phyloP scores from a whole-genome alignment of 2,329 filamentous ascomycete species.

The Graphilbum fragrans region DNA sequence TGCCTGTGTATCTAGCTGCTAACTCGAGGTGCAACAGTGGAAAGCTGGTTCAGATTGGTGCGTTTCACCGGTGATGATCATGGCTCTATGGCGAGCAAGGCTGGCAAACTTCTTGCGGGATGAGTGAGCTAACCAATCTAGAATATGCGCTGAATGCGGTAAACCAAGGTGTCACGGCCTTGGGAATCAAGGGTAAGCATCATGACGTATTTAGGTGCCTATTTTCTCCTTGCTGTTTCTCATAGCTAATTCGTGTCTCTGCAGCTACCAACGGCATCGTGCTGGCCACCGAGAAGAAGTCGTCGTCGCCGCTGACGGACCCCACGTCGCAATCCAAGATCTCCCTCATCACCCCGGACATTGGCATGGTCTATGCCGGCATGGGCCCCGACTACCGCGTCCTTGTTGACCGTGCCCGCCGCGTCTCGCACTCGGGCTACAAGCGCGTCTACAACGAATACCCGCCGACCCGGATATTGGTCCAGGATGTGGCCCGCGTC shows the following conservation, averaged over 20 bases:
- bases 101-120: background rate
- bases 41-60: constrained; percentile 96
- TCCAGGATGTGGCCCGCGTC: constrained; percentile 92
- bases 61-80: constrained; percentile 11
- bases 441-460: constrained; percentile 99
- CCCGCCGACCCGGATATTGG: constrained; percentile 96
- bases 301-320: constrained; percentile 92
- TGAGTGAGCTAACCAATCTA: constrained; percentile 23
- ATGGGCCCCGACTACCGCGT: constrained; percentile 99
- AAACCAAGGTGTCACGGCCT: constrained; percentile 96
- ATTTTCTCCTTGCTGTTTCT: background rate
- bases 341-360: constrained; percentile 95
- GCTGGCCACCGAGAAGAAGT: constrained; percentile 98
- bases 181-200: constrained; percentile 89
- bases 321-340: constrained; percentile 92
- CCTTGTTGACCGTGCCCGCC: constrained; percentile 92
- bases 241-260: too few species aligned
- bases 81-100: too few species aligned
- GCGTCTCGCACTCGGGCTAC: constrained; percentile 96
- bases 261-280: constrained; percentile 96
- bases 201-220: too few species aligned
- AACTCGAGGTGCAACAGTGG: constrained; percentile 48
- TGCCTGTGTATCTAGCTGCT: constrained; percentile 5
- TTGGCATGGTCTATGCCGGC: constrained; percentile 98
- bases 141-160: constrained; percentile 99